Evolutionary conservation across 192 early-diverging fungal species (phyloP).

Genomic region (Entomortierella beljakovae): DNA sequence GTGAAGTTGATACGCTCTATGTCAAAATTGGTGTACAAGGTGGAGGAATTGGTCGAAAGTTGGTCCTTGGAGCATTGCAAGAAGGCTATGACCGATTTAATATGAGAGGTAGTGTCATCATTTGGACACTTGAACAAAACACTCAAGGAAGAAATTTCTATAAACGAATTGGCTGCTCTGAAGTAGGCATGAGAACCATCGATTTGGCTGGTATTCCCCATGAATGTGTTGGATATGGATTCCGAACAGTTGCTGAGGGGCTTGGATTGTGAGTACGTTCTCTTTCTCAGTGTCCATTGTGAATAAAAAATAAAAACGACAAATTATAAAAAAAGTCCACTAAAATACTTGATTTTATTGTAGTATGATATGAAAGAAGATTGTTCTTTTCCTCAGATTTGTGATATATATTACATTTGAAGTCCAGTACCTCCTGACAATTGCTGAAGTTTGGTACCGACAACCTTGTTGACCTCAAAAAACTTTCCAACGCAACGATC

Average conservation of each 20-base stretch:
- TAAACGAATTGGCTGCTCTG: slow-evolving; percentile 36
- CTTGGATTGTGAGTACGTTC: slow-evolving; percentile 7
- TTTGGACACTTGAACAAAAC: slow-evolving; percentile 43
- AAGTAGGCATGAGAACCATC: slow-evolving; percentile 18
- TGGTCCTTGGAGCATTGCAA: slow-evolving; percentile 37
- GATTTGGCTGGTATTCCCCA: slow-evolving; percentile 21
- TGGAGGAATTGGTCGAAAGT: slow-evolving; percentile 40
- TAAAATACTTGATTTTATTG: not conserved
- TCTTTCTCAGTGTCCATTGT: not conserved
- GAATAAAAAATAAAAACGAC: not conserved
- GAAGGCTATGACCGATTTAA: slow-evolving; percentile 41
- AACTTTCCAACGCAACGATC: slow-evolving; percentile 93
- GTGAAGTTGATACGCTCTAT: slow-evolving; percentile 52
- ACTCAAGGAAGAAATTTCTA: slow-evolving; percentile 32
- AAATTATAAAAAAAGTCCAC: too few relatives aligned
- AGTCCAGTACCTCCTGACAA: slow-evolving; percentile 52
- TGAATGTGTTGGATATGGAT: slow-evolving; percentile 41
- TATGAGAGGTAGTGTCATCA: slow-evolving; percentile 38
- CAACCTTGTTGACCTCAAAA: slow-evolving; percentile 81
- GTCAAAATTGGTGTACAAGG: slow-evolving; percentile 49
- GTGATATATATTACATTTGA: slow-evolving; percentile 37
- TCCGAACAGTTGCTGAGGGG: slow-evolving; percentile 17
- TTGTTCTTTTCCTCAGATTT: too few relatives aligned
- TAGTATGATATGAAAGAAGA: too few relatives aligned
- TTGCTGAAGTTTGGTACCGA: slow-evolving; percentile 81